Evolutionary conservation across 371 early-diverging fungal species (phyloP).

Genomic region (Mucor circinelloides): DNA sequence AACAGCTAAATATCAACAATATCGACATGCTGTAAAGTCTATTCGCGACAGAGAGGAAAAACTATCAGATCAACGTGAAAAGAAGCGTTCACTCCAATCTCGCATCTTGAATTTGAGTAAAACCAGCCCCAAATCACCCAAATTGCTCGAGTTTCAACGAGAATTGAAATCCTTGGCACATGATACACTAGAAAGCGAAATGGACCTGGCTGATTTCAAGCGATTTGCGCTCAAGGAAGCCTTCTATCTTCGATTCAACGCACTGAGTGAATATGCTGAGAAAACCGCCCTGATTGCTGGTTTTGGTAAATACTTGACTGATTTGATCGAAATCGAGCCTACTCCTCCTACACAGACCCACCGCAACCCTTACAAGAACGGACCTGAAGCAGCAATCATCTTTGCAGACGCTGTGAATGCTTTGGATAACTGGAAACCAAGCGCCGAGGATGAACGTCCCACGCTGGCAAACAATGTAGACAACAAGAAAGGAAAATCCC

Average conservation of each 20-base stretch:
- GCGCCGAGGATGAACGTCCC: constrained; percentile 41
- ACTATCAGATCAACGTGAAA: constrained; percentile 44
- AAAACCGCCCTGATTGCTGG: constrained; percentile 50
- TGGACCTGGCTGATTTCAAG: constrained; percentile 52
- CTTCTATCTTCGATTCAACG: constrained; percentile 53
- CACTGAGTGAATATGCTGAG: constrained; percentile 48
- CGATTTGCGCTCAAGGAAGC: constrained; percentile 54
- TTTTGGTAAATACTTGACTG: constrained; percentile 52
- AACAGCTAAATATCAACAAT: constrained; percentile 44
- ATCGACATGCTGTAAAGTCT: constrained; percentile 48
- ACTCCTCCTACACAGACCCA: constrained; percentile 28
- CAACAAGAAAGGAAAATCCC: constrained; percentile 19
- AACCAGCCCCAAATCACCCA: constrained; percentile 38
- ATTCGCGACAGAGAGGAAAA: constrained; percentile 50
- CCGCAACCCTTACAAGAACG: constrained; percentile 39
- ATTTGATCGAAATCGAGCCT: constrained; percentile 46
- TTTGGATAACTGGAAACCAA: constrained; percentile 43
- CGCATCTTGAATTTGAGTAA: constrained; percentile 37
- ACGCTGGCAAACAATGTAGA: constrained; percentile 27
- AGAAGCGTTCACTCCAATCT: constrained; percentile 42
- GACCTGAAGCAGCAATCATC: constrained; percentile 38
- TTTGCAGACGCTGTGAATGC: constrained; percentile 46
- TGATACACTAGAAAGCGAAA: constrained; percentile 46
- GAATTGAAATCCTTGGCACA: constrained; percentile 43
- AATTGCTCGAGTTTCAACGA: constrained; percentile 34